phyloP scores from a whole-genome alignment of 768 basidiomycete genomes.

The Flagelloscypha sp. region DNA sequence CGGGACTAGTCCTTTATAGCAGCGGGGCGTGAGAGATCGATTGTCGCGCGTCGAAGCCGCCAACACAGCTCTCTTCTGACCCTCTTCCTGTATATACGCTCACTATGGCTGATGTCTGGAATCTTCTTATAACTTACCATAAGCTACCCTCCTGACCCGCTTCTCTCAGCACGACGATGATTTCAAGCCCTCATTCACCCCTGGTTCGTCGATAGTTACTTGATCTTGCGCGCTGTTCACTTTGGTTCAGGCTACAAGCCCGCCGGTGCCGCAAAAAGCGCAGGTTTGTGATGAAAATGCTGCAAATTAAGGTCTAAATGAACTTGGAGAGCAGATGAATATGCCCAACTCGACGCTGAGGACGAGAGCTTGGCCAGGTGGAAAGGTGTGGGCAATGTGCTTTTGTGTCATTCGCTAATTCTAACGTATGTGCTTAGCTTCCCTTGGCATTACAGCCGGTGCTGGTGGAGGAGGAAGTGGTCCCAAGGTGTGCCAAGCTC shows the following conservation, averaged over 20 bases:
- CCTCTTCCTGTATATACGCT: slow-evolving; percentile 1
- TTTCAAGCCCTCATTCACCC: slow-evolving; percentile 56
- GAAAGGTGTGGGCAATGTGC: no score
- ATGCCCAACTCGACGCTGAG: slow-evolving; percentile 75
- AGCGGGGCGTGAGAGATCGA: no score
- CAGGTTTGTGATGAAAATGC: no score
- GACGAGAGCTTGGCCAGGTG: slow-evolving; percentile 93
- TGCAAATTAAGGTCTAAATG: no score
- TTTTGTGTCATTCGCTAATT: no score
- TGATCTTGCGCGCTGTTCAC: slow-evolving; percentile 9
- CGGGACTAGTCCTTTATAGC: no score
- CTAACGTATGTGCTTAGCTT: no score
- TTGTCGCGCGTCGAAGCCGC: no score
- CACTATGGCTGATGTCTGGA: slow-evolving; percentile 1
- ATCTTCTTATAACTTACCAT: no score
- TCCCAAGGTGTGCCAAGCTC: slow-evolving; percentile 50
- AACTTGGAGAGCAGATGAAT: no score
- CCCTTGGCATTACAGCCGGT: slow-evolving; percentile 71
- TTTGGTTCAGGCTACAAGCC: slow-evolving; percentile 62
- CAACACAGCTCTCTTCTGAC: no score
- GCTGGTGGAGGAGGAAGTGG: slow-evolving; percentile 31
- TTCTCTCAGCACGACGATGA: slow-evolving; percentile 52
- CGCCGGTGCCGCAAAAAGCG: slow-evolving; percentile 52
- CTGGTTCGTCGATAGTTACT: slow-evolving; percentile 34
- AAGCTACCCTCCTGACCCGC: no score